Conservation (phyloP, 148 eudicot species). For the Beta vulgaris region DNA sequence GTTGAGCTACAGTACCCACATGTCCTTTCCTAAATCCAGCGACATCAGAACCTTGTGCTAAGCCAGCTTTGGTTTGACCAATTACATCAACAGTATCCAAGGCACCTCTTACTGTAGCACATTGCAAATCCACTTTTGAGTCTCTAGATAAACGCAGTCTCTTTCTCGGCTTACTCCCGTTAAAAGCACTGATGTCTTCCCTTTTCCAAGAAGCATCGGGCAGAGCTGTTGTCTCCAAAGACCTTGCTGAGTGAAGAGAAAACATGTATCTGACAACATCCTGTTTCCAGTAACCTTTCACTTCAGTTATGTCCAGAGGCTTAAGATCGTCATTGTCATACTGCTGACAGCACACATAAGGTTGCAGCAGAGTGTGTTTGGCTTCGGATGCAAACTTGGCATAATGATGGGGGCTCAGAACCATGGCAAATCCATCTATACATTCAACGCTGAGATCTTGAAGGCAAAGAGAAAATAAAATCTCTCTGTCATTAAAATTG, state of each 20-base stretch:
- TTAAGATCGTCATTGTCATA: conserved; percentile 65
- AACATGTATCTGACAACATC: conserved; percentile 45
- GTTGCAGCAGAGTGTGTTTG: conserved; percentile 37
- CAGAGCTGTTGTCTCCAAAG: conserved; percentile 19
- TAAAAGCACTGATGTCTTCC: conserved; percentile 25
- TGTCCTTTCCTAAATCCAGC: conserved; percentile 7
- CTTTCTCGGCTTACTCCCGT: conserved; percentile 52
- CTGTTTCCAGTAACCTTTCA: conserved; percentile 82
- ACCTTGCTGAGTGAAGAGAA: conserved; percentile 21
- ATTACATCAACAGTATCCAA: conserved; percentile 15
- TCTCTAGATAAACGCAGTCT: conserved; percentile 50
- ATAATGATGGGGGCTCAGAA: conserved; percentile 71
- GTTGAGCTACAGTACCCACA: conserved; percentile 10
- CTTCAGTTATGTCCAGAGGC: conserved; percentile 66
- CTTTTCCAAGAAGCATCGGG: conserved; percentile 27
- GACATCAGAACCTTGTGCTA: conserved; percentile 12
- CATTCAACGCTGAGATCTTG: conserved; percentile 92
- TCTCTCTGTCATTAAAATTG: conserved; percentile 75
- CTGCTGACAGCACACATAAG: conserved; percentile 63
- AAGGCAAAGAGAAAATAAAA: conserved; percentile 91
- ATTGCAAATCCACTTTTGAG: conserved; percentile 23
- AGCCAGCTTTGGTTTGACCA: not conserved
- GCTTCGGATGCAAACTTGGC: conserved; percentile 43
- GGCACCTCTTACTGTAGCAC: conserved; percentile 13
- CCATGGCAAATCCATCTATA: conserved; percentile 81